These are phyloP conservation scores for Gypsophila paniculata DNA, from an alignment of 179 eudicot genomes.

Conservation along the genomic window DNA sequence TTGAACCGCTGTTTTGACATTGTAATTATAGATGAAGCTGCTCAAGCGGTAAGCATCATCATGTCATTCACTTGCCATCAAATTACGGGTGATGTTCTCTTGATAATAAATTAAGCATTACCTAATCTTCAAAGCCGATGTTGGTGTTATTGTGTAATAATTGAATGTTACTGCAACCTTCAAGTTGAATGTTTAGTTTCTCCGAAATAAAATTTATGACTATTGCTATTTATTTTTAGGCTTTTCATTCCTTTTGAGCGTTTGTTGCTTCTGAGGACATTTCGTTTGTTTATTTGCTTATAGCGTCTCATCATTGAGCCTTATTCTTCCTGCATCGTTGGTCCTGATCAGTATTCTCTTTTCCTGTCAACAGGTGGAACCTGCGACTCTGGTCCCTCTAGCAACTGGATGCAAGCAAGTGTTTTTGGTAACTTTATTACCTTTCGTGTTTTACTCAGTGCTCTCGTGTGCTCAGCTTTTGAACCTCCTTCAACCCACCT, in stretches of 20 bases:
- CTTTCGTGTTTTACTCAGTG: background rate
- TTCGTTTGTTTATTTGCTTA: background rate
- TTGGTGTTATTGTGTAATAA: background rate
- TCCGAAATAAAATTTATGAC: background rate
- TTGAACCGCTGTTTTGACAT: conserved; percentile 79
- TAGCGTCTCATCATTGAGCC: background rate
- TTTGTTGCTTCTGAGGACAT: background rate
- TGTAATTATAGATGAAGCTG: conserved; percentile 97
- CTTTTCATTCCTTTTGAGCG: background rate
- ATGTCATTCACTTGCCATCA: background rate
- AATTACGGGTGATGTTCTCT: background rate
- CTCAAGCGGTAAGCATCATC: conserved; percentile 81
- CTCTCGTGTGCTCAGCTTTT: background rate
- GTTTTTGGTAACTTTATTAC: conserved; percentile 55
- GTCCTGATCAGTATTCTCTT: background rate
- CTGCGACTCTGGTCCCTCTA: conserved; percentile 87
- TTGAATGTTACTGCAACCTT: background rate
- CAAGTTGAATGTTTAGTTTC: background rate
- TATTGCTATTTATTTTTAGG: background rate
- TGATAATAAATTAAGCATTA: background rate
- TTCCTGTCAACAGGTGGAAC: conserved; percentile 59
- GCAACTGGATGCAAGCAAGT: conserved; percentile 95
- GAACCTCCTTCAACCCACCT: background rate
- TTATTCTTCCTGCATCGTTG: too few species aligned
- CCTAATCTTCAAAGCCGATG: background rate